These are phyloP conservation scores for Rhodosorus marinus DNA, from an alignment of 23 red algal species.

Conservation along the genomic window DNA sequence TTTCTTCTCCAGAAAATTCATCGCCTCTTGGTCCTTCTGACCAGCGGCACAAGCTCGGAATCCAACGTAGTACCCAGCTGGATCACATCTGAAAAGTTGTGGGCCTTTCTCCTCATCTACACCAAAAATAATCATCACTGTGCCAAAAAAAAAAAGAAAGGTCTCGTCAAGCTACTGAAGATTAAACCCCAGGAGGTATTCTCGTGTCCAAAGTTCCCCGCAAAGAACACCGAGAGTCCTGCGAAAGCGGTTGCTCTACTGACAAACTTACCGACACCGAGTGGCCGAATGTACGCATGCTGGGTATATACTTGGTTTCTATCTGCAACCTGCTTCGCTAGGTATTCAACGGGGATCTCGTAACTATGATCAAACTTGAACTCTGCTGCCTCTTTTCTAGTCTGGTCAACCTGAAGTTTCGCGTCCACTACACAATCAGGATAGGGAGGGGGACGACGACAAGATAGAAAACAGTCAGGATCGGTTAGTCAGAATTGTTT, in stretches of 20 bases:
- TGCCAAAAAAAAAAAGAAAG: no score
- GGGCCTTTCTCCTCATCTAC: slow-evolving; percentile 88
- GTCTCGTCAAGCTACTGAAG: background rate
- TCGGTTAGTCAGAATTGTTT: no score
- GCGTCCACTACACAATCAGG: slow-evolving; percentile 17
- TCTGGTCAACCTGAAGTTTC: slow-evolving; percentile 57
- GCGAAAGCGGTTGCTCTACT: no score
- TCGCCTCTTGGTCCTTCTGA: slow-evolving; percentile 74
- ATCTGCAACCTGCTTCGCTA: slow-evolving; percentile 69
- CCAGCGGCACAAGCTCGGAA: slow-evolving; percentile 83
- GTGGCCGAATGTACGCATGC: slow-evolving; percentile 96
- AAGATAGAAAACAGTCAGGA: no score
- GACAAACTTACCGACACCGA: no score
- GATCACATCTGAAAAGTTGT: slow-evolving; percentile 83
- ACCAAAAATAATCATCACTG: slow-evolving; percentile 69
- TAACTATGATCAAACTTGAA: slow-evolving; percentile 81
- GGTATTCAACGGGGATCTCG: slow-evolving; percentile 79
- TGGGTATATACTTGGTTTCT: slow-evolving; percentile 96
- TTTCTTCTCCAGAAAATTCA: slow-evolving; percentile 87
- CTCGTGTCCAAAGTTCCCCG: no score
- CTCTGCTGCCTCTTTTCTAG: slow-evolving; percentile 66
- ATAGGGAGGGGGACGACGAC: no score
- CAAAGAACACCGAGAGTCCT: no score
- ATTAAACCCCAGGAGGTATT: background rate
- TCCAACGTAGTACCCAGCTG: slow-evolving; percentile 88